Evolutionary conservation across 2,329 filamentous ascomycete genomes (phyloP), one percentile per base, ranked within the genome.

Genomic region (Thielaviopsis populi): DNA sequence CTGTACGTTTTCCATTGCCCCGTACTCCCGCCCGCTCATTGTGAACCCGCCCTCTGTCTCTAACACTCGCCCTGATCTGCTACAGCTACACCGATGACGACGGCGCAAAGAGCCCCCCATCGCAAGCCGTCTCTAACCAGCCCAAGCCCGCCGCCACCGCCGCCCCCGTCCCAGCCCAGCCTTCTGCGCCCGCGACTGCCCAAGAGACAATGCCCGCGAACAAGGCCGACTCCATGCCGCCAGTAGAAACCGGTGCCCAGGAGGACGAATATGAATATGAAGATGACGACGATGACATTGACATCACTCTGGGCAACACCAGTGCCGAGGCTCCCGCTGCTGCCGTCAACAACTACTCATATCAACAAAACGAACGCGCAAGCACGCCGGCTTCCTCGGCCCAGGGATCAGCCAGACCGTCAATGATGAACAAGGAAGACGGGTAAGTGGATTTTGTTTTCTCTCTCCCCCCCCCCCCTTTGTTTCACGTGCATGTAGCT

Each of bases 1-100:
- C 83, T 96, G 91, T 96, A 79, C 77, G 89, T 69, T 22, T 3
- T n/a, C 53, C 11, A 37, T 30, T 33, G 3, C n/a, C 40, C 24
- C 8, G 33, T 17, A 46, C 3, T 22, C 48, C 40, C 13, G n/a
- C n/a, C 7, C 42, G 24, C 37, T 13, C 13, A 46, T 22, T 17
- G 30, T 56, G 24, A 11, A 42, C 1, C 7, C 33, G 33, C 33
- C 53, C 22, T 30, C 5, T n/a, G 13, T 42, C 50, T 64, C 50
- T 64, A 46, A 40, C 37, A 40, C 22, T 58, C 41, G 17, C 24
- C 22, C 53, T 5, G 56, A 33, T 37, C 54, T 30, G n/a, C 46
- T 19, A 13, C 22, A 68, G 67, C 19, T 68, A 68, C 61, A 65
- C 63, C 40, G 67, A 68, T 48, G 67, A 68, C 10, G 67, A 66